phyloP scores from a whole-genome alignment of 129 eudicot species.

The Mikania micrantha region DNA sequence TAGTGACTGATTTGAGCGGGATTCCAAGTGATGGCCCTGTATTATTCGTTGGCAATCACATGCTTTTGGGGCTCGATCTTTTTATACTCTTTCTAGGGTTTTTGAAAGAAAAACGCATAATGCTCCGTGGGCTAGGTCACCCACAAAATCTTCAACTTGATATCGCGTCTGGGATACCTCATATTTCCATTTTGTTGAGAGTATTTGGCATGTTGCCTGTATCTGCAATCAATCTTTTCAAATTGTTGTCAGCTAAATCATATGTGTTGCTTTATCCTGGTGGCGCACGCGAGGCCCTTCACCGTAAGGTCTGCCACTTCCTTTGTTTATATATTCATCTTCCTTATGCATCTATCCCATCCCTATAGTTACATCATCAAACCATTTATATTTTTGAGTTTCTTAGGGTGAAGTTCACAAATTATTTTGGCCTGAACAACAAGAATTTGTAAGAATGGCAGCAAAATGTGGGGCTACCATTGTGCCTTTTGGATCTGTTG shows the following conservation, averaged over 20 bases:
- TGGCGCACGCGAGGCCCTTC: slow-evolving; percentile 84
- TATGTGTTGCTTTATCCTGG: slow-evolving; percentile 83
- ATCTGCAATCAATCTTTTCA: slow-evolving; percentile 50
- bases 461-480: slow-evolving; percentile 57
- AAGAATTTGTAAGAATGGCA: slow-evolving; percentile 73
- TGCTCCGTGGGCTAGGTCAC: slow-evolving; percentile 74
- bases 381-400: not conserved
- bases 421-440: slow-evolving; percentile 63
- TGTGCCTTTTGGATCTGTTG: slow-evolving; percentile 68
- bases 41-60: slow-evolving; percentile 72
- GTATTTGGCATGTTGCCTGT: slow-evolving; percentile 75
- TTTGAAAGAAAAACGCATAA: slow-evolving; percentile 46
- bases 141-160: slow-evolving; percentile 40
- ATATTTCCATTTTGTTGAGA: slow-evolving; percentile 37
- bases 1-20: slow-evolving; percentile 67
- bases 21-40: slow-evolving; percentile 80
- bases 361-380: not conserved
- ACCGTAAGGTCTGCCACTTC: slow-evolving; percentile 45
- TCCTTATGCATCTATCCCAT: not conserved
- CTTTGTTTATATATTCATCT: not conserved
- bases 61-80: slow-evolving; percentile 76
- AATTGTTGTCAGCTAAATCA: slow-evolving; percentile 47
- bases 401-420: slow-evolving; percentile 49
- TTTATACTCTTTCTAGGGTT: slow-evolving; percentile 42
- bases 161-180: slow-evolving; percentile 11